phyloP scores from a whole-genome alignment of 257 asterid species.

The Mitragyna speciosa region DNA sequence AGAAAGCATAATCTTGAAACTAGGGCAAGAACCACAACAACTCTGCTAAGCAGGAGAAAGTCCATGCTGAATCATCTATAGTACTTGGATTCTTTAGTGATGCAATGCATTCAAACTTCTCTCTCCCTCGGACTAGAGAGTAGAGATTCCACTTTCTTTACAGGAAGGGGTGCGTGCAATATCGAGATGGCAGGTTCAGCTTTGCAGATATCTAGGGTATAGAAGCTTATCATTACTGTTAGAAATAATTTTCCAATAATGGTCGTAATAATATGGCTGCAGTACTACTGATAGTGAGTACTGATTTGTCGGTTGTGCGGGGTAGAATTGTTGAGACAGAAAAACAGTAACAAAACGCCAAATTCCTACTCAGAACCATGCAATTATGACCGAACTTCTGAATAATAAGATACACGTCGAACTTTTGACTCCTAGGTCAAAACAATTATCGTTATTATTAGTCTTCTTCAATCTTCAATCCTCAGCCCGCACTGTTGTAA shows the following conservation, averaged over 20 bases:
- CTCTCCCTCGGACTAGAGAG: background rate
- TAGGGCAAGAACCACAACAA: background rate
- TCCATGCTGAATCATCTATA: background rate
- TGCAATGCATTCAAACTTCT: background rate
- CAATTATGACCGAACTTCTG: slow-evolving; percentile 16
- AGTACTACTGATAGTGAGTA: slow-evolving; percentile 15
- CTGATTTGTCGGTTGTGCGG: slow-evolving; percentile 26
- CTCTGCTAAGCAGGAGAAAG: background rate
- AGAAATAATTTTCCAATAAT: slow-evolving; percentile 17
- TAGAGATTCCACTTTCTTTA: background rate
- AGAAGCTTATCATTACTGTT: background rate
- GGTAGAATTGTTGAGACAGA: slow-evolving; percentile 13
- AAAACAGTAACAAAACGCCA: slow-evolving; percentile 34
- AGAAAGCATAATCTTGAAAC: background rate
- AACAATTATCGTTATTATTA: background rate
- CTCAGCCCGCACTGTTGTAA: background rate
- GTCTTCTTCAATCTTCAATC: background rate
- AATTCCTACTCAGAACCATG: slow-evolving; percentile 41
- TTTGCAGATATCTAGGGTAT: background rate
- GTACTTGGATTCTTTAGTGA: background rate
- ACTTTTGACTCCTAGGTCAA: slow-evolving; percentile 21
- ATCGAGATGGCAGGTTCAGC: background rate
- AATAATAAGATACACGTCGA: background rate
- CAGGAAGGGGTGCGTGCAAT: background rate
- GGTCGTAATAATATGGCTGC: slow-evolving; percentile 9